Percentiles rank a stretch among this genome's conserved stretches.
Evolutionary conservation across 257 asterid species (phyloP).

Genomic region (Solanum lycopersicoides): DNA sequence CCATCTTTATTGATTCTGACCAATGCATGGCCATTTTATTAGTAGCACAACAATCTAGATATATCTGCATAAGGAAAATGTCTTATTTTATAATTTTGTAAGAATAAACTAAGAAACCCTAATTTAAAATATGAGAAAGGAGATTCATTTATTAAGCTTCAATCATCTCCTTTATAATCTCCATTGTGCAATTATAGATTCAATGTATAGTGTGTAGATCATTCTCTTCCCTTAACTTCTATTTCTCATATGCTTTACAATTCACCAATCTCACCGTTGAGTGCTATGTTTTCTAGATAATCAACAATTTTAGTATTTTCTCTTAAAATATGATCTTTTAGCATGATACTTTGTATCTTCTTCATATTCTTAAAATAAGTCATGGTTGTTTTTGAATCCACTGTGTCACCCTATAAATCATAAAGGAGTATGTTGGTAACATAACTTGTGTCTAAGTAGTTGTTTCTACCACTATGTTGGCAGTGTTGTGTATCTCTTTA

Average conservation of each 20-base stretch:
- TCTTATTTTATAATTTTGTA: too few relatives aligned
- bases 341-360: neutral
- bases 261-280: neutral
- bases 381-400: neutral
- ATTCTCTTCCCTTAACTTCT: neutral
- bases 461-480: neutral
- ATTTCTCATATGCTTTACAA: neutral
- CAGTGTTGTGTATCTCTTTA: neutral
- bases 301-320: too few relatives aligned
- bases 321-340: neutral
- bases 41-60: too few relatives aligned
- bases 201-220: neutral
- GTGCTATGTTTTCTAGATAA: neutral
- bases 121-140: too few relatives aligned
- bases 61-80: too few relatives aligned
- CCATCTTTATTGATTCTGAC: too few relatives aligned
- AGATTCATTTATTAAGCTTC: too few relatives aligned
- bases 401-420: neutral
- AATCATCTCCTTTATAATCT: too few relatives aligned
- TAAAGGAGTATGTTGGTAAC: neutral
- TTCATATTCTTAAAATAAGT: too few relatives aligned
- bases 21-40: too few relatives aligned
- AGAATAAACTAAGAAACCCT: too few relatives aligned
- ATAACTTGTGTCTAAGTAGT: neutral
- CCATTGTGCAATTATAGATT: neutral